Percentiles rank a stretch among this genome's conserved stretches.
phyloP scores from a whole-genome alignment of 148 eudicot genomes.

The Selenicereus undatus region DNA sequence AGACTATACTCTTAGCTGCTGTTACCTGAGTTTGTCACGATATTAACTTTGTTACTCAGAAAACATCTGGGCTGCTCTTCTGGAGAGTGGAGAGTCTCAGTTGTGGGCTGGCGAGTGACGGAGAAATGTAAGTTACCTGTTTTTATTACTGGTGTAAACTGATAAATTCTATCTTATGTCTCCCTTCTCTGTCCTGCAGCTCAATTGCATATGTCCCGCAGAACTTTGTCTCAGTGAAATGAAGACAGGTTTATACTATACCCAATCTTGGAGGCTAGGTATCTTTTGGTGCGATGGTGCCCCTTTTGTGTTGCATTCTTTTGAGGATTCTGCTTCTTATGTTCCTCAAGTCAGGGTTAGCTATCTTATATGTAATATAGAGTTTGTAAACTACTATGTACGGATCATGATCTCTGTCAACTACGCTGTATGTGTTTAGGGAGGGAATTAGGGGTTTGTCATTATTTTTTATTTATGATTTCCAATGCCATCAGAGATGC shows the following conservation, averaged over 20 bases:
- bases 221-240: not conserved
- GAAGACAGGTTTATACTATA: not conserved
- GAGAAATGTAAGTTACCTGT: constrained; percentile 3
- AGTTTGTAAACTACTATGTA: not conserved
- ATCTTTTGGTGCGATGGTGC: not conserved
- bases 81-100: not conserved
- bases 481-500: not conserved
- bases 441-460: not conserved
- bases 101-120: not conserved
- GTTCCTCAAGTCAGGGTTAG: not conserved
- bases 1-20: not conserved
- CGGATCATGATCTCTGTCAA: not conserved
- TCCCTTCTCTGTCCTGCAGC: constrained; percentile 9
- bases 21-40: not conserved
- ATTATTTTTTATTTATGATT: not conserved
- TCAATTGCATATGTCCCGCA: not conserved
- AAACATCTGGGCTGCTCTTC: not conserved
- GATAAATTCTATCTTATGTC: not conserved
- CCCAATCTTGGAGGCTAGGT: constrained; percentile 2
- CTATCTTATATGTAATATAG: not conserved
- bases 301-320: not conserved
- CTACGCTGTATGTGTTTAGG: constrained; percentile 4
- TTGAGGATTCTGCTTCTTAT: constrained; percentile 6
- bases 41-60: not conserved
- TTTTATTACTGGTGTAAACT: not conserved